These are phyloP conservation scores for Tetrahymena borealis DNA, from an alignment of 73 alveolate species.

Conservation along the genomic window DNA sequence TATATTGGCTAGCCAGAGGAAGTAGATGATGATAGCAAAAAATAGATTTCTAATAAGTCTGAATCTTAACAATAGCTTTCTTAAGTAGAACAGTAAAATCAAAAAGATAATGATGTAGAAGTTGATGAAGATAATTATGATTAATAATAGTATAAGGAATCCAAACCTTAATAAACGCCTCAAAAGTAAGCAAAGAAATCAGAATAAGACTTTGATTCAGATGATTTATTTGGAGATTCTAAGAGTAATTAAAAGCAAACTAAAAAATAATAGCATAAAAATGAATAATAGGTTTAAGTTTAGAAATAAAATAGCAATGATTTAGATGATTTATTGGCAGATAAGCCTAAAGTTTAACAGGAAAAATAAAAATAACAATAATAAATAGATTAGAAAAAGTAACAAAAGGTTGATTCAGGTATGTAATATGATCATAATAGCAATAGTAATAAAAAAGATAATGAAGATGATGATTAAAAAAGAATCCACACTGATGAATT, in stretches of 20 bases:
- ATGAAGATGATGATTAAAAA: neutral
- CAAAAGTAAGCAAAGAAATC: neutral
- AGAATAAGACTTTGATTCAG: neutral
- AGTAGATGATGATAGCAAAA: neutral
- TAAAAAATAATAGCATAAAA: neutral
- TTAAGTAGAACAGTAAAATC: neutral
- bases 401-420: neutral
- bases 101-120: neutral
- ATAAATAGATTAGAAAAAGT: neutral
- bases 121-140: neutral
- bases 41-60: neutral
- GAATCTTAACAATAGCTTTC: neutral
- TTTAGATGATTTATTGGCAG: neutral
- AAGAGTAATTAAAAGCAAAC: neutral
- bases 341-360: neutral
- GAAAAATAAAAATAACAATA: neutral
- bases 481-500: neutral
- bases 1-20: neutral
- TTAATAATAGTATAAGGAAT: neutral
- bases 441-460: neutral
- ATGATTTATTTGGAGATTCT: neutral
- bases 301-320: neutral
- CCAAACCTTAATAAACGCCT: neutral
- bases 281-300: neutral
- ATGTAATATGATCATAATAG: neutral